phyloP scores from a whole-genome alignment of 2,329 filamentous ascomycete species.

The Colletotrichum scovillei region DNA sequence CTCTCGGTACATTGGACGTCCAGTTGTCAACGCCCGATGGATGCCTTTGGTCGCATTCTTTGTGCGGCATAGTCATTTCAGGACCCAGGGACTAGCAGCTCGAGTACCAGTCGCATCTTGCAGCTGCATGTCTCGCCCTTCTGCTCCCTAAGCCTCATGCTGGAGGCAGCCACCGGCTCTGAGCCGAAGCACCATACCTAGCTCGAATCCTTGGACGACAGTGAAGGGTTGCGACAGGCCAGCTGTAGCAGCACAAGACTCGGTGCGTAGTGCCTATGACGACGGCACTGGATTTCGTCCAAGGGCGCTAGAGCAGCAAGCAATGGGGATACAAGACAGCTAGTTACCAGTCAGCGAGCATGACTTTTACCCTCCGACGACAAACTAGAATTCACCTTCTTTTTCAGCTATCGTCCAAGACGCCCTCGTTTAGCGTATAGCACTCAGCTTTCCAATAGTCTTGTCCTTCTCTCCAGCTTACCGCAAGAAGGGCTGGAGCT shows the following conservation, averaged over 20 bases:
- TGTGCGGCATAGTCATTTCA: slow-evolving; percentile 13
- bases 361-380: background rate
- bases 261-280: slow-evolving; percentile 2
- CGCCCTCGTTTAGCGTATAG: background rate
- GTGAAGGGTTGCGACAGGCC: background rate
- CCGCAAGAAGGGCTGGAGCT: background rate
- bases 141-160: slow-evolving; percentile 25
- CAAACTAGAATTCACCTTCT: background rate
- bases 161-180: slow-evolving; percentile 28
- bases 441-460: slow-evolving; percentile 17
- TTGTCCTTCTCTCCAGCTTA: slow-evolving; percentile 7
- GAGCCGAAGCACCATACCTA: slow-evolving; percentile 8
- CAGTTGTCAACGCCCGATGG: slow-evolving; percentile 2
- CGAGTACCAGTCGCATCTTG: slow-evolving; percentile 24
- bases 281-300: background rate
- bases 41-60: slow-evolving; percentile 13
- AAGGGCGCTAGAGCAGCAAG: background rate
- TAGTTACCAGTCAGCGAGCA: slow-evolving; percentile 1
- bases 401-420: slow-evolving; percentile 14
- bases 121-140: slow-evolving; percentile 27
- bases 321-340: slow-evolving; percentile 1
- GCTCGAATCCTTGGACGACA: background rate
- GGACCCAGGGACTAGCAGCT: slow-evolving; percentile 20
- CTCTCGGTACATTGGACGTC: background rate
- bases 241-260: background rate